Evolutionary conservation across 2,329 filamentous ascomycete species (phyloP).

Genomic region (Scedosporium aurantiacum): DNA sequence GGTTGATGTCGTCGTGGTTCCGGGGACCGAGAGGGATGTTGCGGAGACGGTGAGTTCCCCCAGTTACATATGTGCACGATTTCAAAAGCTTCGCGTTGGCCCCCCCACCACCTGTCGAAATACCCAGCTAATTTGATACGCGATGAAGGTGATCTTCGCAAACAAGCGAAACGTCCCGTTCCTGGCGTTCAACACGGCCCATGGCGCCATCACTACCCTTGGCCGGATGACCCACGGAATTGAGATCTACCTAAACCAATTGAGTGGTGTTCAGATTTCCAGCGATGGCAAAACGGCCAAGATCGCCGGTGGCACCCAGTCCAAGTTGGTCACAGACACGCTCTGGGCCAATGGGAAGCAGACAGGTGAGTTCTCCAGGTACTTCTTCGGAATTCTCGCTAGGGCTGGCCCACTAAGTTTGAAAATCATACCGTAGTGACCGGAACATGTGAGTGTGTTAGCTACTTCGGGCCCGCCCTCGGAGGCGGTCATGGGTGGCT

Average conservation of each 20-base stretch:
- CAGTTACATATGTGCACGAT: not conserved
- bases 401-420: not conserved
- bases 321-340: conserved; percentile 32
- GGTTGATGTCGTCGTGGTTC: conserved; percentile 34
- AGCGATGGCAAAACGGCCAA: conserved; percentile 32
- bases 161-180: conserved; percentile 35
- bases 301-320: conserved; percentile 34
- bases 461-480: conserved; percentile 36
- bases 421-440: conserved; percentile 23
- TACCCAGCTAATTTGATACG: not conserved
- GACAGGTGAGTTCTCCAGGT: conserved; percentile 22
- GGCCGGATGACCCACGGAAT: conserved; percentile 37
- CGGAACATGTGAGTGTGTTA: conserved; percentile 41
- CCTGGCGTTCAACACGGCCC: conserved; percentile 39
- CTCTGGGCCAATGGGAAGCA: conserved; percentile 41
- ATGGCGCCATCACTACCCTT: conserved; percentile 38
- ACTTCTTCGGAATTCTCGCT: not conserved
- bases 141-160: conserved; percentile 27
- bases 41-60: conserved; percentile 28
- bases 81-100: not conserved
- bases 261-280: conserved; percentile 30
- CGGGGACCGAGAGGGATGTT: conserved; percentile 36
- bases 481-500: conserved; percentile 48
- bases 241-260: conserved; percentile 33
- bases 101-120: no score